Evolutionary conservation across 768 basidiomycete genomes (phyloP).

Genomic region (Leccinum longicurvipes): DNA sequence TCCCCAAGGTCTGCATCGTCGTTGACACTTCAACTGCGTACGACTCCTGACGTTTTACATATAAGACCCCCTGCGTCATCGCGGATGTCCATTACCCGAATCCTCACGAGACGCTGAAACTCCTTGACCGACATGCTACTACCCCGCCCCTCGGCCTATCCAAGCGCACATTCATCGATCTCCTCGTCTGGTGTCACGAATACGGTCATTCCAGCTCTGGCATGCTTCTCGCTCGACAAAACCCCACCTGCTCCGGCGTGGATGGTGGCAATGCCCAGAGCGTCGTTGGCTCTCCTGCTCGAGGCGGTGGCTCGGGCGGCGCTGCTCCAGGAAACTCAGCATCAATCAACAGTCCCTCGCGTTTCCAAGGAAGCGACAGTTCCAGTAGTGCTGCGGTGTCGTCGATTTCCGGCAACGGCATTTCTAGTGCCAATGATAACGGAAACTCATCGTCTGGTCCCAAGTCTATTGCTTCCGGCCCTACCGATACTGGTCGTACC

Average conservation of each 20-base stretch:
- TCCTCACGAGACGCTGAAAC: slow-evolving; percentile 19
- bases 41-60: background rate
- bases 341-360: background rate
- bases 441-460: background rate
- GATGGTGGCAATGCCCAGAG: background rate
- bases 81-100: slow-evolving; percentile 26
- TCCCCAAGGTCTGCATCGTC: slow-evolving; percentile 6
- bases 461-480: too few relatives aligned
- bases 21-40: too few relatives aligned
- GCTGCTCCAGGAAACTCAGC: background rate
- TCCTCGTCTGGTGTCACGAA: slow-evolving; percentile 29
- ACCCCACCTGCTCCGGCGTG: slow-evolving; percentile 12
- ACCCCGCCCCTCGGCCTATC: slow-evolving; percentile 24
- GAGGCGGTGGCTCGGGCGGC: background rate
- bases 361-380: background rate
- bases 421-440: too few relatives aligned
- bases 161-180: slow-evolving; percentile 21
- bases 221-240: slow-evolving; percentile 24
- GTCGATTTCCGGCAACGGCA: background rate
- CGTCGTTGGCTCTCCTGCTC: background rate
- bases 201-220: slow-evolving; percentile 6
- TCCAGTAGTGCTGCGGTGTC: background rate
- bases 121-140: slow-evolving; percentile 22
- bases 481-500: background rate
- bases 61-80: slow-evolving; percentile 20